Conservation (phyloP, 495 filamentous ascomycete species). For the Tuber magnatum region DNA sequence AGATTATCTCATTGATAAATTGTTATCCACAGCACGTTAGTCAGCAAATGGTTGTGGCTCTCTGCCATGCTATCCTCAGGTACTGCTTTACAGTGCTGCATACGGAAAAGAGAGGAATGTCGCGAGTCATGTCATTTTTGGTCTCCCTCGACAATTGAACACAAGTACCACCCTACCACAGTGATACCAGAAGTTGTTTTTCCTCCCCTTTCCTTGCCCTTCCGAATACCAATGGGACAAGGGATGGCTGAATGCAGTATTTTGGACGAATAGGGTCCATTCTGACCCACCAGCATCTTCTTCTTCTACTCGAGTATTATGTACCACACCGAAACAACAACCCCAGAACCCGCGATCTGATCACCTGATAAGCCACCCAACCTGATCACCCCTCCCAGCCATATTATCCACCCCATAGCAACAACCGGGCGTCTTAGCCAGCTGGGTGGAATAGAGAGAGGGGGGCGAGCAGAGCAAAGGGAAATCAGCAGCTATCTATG, state of each 20-base stretch:
- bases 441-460: too few relatives aligned
- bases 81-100: neutral
- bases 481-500: too few relatives aligned
- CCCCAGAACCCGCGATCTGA: too few relatives aligned
- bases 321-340: too few relatives aligned
- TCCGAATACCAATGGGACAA: neutral
- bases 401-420: too few relatives aligned
- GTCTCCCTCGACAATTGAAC: neutral
- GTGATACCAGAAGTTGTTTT: neutral
- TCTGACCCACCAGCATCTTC: too few relatives aligned
- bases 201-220: neutral
- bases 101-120: too few relatives aligned
- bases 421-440: too few relatives aligned
- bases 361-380: too few relatives aligned
- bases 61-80: neutral
- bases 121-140: neutral
- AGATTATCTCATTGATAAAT: neutral
- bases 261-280: neutral
- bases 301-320: too few relatives aligned
- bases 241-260: neutral
- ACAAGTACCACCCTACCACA: neutral
- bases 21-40: neutral
- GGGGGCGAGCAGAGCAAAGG: too few relatives aligned
- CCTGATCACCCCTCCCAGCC: too few relatives aligned
- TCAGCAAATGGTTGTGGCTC: neutral